Base-by-base conservation (phyloP, 371 early-diverging fungal species). In the Haplosporangium sp. region DNA sequence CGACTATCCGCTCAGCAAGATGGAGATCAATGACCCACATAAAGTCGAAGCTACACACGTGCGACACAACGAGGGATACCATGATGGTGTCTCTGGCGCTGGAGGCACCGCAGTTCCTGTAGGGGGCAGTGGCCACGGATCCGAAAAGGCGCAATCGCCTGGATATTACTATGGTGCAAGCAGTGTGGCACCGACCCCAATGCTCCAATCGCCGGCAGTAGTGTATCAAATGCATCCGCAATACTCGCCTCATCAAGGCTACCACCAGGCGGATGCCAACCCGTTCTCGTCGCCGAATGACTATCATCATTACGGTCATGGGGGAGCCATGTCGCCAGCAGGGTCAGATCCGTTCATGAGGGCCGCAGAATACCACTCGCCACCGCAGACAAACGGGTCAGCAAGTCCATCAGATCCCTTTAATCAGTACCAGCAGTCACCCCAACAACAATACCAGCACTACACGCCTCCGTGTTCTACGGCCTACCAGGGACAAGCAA, bases 211-310 rank as follows among this genome's bases (percentile, higher is more conserved):
- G 10, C 40, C 62, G 10, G 50, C 60, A 50, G 60, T 11, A 10
- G 55, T 36, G 41, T 65, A 46, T 36, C 51, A 43, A 14, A 50
- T 18, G 20, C 10, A 18, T 18, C 7, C 18, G 18, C 48, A 55
- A 14, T 36, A 43, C 36, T 23, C 40, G 8, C 53, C 50, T 5
- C 38, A 64, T 42, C 20, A 5, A 13, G 38, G 18, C 14, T 14
- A 37, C 29, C 66, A 58, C 38, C 53, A 48, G 21, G 40, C 21
- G 9, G 61, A 59, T 23, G 18, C 12, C 3, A 73, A 66, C 36
- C 71, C 71, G 0, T 71, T 73, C 51, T 43, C 62, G 20, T 73
- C 73, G 12, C 62, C 73, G 2, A 63, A 67, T 5, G 62, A 73
- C 38, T 66, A 66, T 40, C 58, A 66, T 29, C 29, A 29, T 4